Evolutionary conservation across 164 flowering plant genomes (phyloP).

Genomic region (Aristolochia contorta): DNA sequence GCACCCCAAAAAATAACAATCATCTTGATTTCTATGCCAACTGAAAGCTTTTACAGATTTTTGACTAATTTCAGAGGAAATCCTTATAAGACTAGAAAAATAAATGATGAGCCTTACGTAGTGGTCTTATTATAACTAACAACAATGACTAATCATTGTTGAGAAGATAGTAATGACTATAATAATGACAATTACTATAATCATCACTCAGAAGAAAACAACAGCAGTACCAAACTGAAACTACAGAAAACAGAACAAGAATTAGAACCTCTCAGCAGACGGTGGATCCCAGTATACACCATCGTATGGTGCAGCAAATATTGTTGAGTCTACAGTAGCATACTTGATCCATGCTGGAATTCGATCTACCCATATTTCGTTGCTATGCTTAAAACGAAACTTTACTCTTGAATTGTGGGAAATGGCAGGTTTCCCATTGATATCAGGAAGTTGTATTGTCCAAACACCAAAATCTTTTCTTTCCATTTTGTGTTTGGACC

Average conservation of each 20-base stretch:
- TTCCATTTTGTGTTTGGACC: slow-evolving; percentile 74
- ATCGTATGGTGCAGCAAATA: slow-evolving; percentile 90
- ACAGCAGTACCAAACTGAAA: not conserved
- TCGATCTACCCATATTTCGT: slow-evolving; percentile 88
- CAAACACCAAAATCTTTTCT: slow-evolving; percentile 87
- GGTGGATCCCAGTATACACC: slow-evolving; percentile 96
- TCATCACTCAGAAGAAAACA: too few species aligned
- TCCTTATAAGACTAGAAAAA: too few species aligned
- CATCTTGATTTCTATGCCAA: too few species aligned
- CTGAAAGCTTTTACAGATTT: too few species aligned
- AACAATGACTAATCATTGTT: too few species aligned
- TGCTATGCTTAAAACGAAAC: slow-evolving; percentile 69
- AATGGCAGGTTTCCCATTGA: slow-evolving; percentile 59
- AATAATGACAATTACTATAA: too few species aligned
- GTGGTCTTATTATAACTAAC: too few species aligned
- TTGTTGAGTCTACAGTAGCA: slow-evolving; percentile 75
- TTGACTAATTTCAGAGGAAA: too few species aligned
- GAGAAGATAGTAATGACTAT: too few species aligned
- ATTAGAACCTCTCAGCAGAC: slow-evolving; percentile 63
- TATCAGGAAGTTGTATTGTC: slow-evolving; percentile 70
- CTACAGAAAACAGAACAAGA: not conserved
- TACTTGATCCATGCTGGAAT: slow-evolving; percentile 96
- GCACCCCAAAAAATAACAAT: too few species aligned
- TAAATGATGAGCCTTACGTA: too few species aligned
- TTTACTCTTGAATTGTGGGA: slow-evolving; percentile 84